Percentiles rank a stretch among this genome's conserved stretches.
Conservation (phyloP, 352 stramenopile genomes). For the Plasmopara muralis region DNA sequence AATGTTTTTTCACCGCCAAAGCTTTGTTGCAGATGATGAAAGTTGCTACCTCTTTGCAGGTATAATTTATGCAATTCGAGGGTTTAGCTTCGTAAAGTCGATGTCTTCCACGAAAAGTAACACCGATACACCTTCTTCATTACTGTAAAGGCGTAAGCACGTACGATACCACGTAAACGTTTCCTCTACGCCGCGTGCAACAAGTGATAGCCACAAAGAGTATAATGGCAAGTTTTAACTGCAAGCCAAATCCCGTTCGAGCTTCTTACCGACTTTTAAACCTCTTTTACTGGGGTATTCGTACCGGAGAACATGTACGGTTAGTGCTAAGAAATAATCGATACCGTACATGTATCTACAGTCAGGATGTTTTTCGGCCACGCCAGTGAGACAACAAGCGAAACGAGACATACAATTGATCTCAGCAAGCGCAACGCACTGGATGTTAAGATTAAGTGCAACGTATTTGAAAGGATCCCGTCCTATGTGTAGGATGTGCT, state of each 20-base stretch:
- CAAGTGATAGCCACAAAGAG: background rate
- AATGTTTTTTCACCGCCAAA: constrained; percentile 1
- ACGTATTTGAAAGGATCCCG: too few species aligned
- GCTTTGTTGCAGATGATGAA: constrained; percentile 10
- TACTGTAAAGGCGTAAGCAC: background rate
- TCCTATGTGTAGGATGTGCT: background rate
- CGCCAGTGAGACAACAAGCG: background rate
- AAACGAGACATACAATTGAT: background rate
- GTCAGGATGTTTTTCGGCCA: background rate
- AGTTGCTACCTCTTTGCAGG: background rate
- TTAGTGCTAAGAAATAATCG: background rate
- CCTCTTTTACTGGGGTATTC: background rate
- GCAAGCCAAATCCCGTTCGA: constrained; percentile 4
- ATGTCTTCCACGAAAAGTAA: background rate
- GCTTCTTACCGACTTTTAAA: background rate
- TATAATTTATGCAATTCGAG: background rate
- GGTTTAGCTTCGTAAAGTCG: background rate
- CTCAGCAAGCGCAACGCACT: background rate
- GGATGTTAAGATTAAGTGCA: background rate
- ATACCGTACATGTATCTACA: background rate
- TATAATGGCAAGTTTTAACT: background rate
- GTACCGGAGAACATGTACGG: background rate
- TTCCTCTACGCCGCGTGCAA: background rate
- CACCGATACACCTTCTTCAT: background rate
- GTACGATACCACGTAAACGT: background rate